These are phyloP conservation scores for Ceratocystis ficicola DNA, from an alignment of 2,329 filamentous ascomycete species.

Conservation along the genomic window DNA sequence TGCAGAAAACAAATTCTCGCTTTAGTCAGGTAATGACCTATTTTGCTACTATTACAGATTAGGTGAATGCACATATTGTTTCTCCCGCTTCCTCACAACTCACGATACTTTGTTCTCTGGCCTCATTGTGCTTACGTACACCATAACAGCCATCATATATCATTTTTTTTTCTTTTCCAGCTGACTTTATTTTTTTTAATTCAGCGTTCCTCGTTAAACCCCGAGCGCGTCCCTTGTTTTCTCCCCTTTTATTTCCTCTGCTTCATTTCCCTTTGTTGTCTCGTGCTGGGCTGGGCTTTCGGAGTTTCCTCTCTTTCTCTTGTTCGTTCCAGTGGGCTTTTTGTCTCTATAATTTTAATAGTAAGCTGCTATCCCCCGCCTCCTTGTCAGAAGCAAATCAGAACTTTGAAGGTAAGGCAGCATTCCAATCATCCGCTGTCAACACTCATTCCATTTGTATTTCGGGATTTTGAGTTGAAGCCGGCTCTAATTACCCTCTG, in stretches of 20 bases:
- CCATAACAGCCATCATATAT: not conserved
- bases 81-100: not conserved
- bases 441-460: not conserved
- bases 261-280: slow-evolving; percentile 12
- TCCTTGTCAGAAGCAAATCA: not conserved
- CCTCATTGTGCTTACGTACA: not conserved
- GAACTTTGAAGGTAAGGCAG: not conserved
- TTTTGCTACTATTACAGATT: not conserved
- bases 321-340: slow-evolving; percentile 7
- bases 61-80: not conserved
- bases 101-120: slow-evolving; percentile 1
- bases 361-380: not conserved
- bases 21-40: not conserved
- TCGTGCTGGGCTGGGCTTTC: not conserved
- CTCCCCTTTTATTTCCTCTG: slow-evolving; percentile 10
- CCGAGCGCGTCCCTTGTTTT: slow-evolving; percentile 9
- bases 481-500: not conserved
- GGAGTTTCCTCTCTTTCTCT: slow-evolving; percentile 8
- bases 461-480: not conserved
- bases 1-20: not conserved
- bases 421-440: slow-evolving; percentile 9
- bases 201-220: not conserved
- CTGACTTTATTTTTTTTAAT: not conserved
- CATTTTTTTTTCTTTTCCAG: not conserved
- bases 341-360: not conserved